Evolutionary conservation across 805 yeast genomes (phyloP), one percentile per base, ranked within the genome.

Genomic region (Candida qinlingensis): DNA sequence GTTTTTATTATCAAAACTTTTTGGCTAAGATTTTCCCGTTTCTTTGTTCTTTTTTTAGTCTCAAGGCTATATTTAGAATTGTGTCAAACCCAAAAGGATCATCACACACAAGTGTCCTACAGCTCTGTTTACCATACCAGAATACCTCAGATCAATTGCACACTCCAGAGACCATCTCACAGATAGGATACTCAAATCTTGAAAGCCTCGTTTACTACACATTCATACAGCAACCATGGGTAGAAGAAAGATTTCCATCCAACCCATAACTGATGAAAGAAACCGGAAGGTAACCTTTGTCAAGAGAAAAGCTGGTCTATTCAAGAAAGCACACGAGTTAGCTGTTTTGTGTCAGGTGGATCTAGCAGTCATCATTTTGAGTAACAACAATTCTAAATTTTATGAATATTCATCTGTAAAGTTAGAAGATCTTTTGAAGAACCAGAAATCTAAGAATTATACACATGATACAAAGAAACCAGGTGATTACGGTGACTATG

Each of bases 261-360:
- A 87, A 67, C 98, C 98, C 36, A 82, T 92, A 50, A 72, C 81
- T 10, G 96, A 92, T 58, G 97, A 92, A 65, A 75, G 98, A 48
- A 92, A 90, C 68, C 68, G 87, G 49, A 80, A 86, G 5, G 87
- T 83, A 45, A 92, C 99, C 0, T 94, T 92, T 65, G 88, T 88
- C 54, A 92, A 92, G 67, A 79, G 99, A 48, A 92, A 92, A 66
- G 95, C 96, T 0, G 99, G 99, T 3, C 73, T 92, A 33, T 91
- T 94, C 68, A 87, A 87, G 61, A 73, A 73, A 52, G 77, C 77
- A 6, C 76, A 72, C 47, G 78, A 73, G 53, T 54, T 94, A 47
- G 82, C 97, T 1, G 92, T 92, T 9, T 74, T 92, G 37, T 92
- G 98, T 67, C 91, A 89, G 54, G 96, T 90, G 6, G 98, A 92